phyloP scores from a whole-genome alignment of 345 rosid species.

The Conringia planisiliqua region DNA sequence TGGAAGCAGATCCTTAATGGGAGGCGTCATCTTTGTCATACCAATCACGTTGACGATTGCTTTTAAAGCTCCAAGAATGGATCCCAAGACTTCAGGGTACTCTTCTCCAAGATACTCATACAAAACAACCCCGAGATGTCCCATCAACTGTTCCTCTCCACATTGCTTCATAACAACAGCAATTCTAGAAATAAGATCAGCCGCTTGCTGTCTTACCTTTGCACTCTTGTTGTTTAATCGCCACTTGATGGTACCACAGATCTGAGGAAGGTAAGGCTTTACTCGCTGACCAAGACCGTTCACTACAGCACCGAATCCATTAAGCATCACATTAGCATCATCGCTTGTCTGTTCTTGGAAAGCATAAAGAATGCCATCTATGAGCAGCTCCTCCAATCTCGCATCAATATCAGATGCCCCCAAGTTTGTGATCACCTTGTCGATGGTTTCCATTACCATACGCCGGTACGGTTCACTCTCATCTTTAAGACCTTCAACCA shows the following conservation, averaged over 20 bases:
- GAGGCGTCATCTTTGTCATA: slow-evolving; percentile 99
- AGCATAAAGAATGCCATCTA: slow-evolving; percentile 97
- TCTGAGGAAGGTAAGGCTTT: slow-evolving; percentile 98
- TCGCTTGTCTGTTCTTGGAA: slow-evolving; percentile 99
- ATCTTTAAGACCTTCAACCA: slow-evolving; percentile 93
- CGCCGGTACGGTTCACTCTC: slow-evolving; percentile 93
- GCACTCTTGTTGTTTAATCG: slow-evolving; percentile 98
- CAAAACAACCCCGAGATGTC: slow-evolving; percentile 96
- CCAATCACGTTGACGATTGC: slow-evolving; percentile 98
- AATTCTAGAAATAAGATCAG: slow-evolving; percentile 95
- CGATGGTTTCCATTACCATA: slow-evolving; percentile 99
- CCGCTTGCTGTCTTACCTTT: slow-evolving; percentile 99
- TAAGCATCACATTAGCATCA: slow-evolving; percentile 98
- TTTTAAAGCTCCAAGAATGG: slow-evolving; percentile 97
- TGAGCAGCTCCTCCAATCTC: slow-evolving; percentile 90
- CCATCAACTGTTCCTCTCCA: slow-evolving; percentile 98
- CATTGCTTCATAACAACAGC: slow-evolving; percentile 99
- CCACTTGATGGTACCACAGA: slow-evolving; percentile 99
- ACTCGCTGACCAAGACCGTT: slow-evolving; percentile 95
- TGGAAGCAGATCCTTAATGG: slow-evolving; percentile 98
- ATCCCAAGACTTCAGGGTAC: slow-evolving; percentile 97
- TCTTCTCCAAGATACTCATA: slow-evolving; percentile 98
- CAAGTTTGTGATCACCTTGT: slow-evolving; percentile 89
- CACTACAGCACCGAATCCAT: slow-evolving; percentile 98
- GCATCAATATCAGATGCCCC: slow-evolving; percentile 96